phyloP scores from a whole-genome alignment of 78 protist species.

The Tieghemostelium lacteum region DNA sequence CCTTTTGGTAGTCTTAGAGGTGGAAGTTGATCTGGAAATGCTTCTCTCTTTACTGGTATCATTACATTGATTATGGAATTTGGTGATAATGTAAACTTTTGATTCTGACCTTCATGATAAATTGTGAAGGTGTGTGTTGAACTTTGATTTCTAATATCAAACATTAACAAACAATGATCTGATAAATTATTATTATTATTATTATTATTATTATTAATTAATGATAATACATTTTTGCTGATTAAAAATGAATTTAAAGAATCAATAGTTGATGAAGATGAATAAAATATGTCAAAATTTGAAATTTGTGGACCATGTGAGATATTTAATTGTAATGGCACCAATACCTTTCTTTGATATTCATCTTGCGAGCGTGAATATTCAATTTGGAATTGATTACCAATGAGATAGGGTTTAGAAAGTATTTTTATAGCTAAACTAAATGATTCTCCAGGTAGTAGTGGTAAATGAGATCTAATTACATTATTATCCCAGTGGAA shows the following conservation, averaged over 20 bases:
- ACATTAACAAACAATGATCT: constrained; percentile 57
- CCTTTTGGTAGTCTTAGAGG: constrained; percentile 64
- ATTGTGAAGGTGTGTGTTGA: constrained; percentile 69
- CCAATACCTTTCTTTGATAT: constrained; percentile 42
- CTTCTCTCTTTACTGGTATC: constrained; percentile 67
- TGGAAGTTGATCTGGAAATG: constrained; percentile 76
- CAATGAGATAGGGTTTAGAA: constrained; percentile 27
- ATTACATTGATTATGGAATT: constrained; percentile 36
- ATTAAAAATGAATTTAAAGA: constrained; percentile 30
- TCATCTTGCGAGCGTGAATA: neutral
- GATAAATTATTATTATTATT: constrained; percentile 3
- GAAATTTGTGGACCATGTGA: constrained; percentile 42
- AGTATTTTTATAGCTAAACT: constrained; percentile 16
- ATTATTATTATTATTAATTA: neutral
- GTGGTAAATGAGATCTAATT: constrained; percentile 9
- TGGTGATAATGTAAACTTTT: constrained; percentile 51
- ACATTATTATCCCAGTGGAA: constrained; percentile 13
- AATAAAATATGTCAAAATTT: constrained; percentile 48
- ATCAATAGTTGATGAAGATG: constrained; percentile 25
- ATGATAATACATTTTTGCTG: neutral
- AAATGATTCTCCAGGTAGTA: constrained; percentile 41
- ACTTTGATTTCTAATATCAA: constrained; percentile 45
- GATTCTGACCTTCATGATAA: neutral
- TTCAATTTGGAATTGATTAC: neutral
- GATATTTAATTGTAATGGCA: constrained; percentile 37